Conservation (phyloP, 768 basidiomycete genomes). For the Scleroderma citrinum region DNA sequence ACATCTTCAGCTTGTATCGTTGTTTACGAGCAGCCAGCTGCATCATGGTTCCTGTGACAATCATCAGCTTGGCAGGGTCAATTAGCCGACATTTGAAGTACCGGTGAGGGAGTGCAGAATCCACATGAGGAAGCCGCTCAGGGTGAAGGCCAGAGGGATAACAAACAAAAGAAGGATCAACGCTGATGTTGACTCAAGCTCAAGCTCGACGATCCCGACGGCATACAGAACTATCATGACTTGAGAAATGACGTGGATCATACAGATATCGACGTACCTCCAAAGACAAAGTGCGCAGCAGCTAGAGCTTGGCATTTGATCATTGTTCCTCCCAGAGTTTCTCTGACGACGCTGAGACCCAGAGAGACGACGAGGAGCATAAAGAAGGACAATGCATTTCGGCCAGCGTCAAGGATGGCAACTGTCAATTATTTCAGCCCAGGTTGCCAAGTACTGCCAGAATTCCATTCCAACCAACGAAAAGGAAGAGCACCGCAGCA, state of each 20-base stretch:
- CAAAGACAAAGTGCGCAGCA: conserved; percentile 85
- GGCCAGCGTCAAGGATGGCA: conserved; percentile 89
- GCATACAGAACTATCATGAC: conserved; percentile 72
- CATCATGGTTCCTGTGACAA: conserved; percentile 67
- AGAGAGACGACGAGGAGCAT: conserved; percentile 89
- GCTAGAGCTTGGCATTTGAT: conserved; percentile 76
- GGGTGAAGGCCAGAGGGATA: conserved; percentile 88
- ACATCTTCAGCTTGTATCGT: conserved; percentile 83
- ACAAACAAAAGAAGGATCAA: conserved; percentile 83
- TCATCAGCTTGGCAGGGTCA: neutral
- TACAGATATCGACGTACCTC: conserved; percentile 51
- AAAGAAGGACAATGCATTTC: conserved; percentile 94
- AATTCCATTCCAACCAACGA: conserved; percentile 61
- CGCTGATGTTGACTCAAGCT: conserved; percentile 86
- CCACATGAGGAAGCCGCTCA: conserved; percentile 96
- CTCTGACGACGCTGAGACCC: conserved; percentile 87
- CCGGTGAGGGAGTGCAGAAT: conserved; percentile 88
- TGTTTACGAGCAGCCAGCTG: conserved; percentile 86
- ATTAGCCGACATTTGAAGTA: conserved; percentile 27
- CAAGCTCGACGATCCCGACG: conserved; percentile 89
- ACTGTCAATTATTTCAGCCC: conserved; percentile 39
- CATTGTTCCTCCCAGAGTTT: conserved; percentile 83
- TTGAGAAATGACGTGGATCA: conserved; percentile 5
- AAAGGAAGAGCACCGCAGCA: conserved; percentile 82
- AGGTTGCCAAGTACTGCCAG: neutral